Percentiles rank a stretch among this genome's conserved stretches.
Evolutionary conservation across 2,329 filamentous ascomycete species (phyloP).

Genomic region (Hypoxylon sp.): DNA sequence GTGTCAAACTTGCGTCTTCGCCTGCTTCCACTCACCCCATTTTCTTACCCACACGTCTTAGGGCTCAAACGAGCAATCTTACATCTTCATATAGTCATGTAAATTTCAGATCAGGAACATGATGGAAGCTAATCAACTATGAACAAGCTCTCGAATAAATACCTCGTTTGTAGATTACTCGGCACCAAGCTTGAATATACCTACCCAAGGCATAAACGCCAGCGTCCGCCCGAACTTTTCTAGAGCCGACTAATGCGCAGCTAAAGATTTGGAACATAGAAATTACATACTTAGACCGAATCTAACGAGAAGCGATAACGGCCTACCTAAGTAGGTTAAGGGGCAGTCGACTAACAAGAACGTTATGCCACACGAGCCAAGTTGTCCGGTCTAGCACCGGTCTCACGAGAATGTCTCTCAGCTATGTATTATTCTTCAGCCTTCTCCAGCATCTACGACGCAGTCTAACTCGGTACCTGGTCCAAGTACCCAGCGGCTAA

Average conservation of each 20-base stretch:
- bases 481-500: conserved; percentile 3
- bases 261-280: conserved; percentile 11
- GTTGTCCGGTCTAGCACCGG: neutral
- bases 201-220: neutral
- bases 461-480: conserved; percentile 21
- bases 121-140: conserved; percentile 12
- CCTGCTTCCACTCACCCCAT: neutral
- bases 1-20: conserved; percentile 16
- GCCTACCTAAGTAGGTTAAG: neutral
- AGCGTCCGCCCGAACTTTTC: conserved; percentile 17
- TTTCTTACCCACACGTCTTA: neutral
- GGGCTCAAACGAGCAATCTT: neutral
- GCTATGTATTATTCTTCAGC: conserved; percentile 14
- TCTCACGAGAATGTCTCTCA: neutral
- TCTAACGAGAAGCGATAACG: neutral
- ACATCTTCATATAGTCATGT: neutral
- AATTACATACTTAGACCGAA: neutral
- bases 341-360: neutral
- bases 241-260: conserved; percentile 20
- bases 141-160: conserved; percentile 6
- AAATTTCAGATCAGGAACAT: conserved; percentile 4
- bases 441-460: conserved; percentile 5
- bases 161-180: conserved; percentile 10
- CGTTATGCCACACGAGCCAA: neutral
- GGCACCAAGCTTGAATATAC: conserved; percentile 8